These are phyloP conservation scores for Ophiorrhiza pumila DNA, from an alignment of 257 asterid genomes.

Conservation along the genomic window DNA sequence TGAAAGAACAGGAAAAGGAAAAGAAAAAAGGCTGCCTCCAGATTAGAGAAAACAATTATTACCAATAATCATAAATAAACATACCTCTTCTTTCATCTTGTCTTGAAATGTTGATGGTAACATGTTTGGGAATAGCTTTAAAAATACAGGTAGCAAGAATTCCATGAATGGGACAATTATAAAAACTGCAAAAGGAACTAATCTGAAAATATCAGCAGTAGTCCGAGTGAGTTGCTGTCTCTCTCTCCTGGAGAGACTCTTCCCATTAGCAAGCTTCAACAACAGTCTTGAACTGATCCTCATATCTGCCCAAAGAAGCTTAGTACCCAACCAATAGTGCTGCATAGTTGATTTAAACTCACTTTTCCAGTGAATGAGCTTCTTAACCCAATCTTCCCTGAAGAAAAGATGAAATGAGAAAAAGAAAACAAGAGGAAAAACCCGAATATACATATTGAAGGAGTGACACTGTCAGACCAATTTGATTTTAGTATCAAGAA, in stretches of 20 bases:
- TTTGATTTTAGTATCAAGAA: background rate
- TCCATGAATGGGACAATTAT: slow-evolving; percentile 89
- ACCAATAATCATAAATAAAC: slow-evolving; percentile 11
- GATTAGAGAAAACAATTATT: no score
- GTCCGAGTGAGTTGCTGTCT: slow-evolving; percentile 88
- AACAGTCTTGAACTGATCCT: slow-evolving; percentile 82
- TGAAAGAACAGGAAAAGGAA: background rate
- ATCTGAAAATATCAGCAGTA: slow-evolving; percentile 93
- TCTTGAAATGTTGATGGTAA: slow-evolving; percentile 92
- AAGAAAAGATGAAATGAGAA: slow-evolving; percentile 8
- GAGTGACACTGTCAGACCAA: background rate
- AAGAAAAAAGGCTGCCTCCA: background rate
- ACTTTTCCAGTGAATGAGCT: slow-evolving; percentile 71
- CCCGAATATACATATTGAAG: slow-evolving; percentile 7
- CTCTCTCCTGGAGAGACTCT: slow-evolving; percentile 84
- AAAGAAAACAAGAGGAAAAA: background rate
- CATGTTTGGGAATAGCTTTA: slow-evolving; percentile 91
- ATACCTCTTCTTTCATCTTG: slow-evolving; percentile 94
- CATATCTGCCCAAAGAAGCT: slow-evolving; percentile 92
- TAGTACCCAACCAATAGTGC: slow-evolving; percentile 88
- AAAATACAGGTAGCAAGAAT: slow-evolving; percentile 73
- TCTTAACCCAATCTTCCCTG: slow-evolving; percentile 88
- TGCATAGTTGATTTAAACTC: slow-evolving; percentile 77
- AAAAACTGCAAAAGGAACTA: slow-evolving; percentile 87
- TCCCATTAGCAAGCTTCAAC: slow-evolving; percentile 80